These are phyloP conservation scores for Ochromonas danica DNA, from an alignment of 108 stramenopile species.

Conservation along the genomic window DNA sequence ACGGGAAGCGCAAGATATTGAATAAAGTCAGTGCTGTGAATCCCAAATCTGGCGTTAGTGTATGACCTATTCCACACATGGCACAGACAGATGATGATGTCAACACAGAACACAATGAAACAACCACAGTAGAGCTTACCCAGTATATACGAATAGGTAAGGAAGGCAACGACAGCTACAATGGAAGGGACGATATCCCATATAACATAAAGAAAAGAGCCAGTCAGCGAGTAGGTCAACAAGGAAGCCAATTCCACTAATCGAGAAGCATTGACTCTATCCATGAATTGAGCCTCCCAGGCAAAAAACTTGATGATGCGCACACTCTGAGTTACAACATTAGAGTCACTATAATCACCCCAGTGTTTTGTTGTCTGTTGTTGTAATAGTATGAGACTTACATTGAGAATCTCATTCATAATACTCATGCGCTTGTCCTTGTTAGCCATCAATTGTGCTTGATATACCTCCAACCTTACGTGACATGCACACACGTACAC, in stretches of 20 bases:
- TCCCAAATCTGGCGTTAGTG: not conserved
- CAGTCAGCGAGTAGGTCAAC: not conserved
- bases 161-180: conserved; percentile 2
- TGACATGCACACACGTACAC: too few relatives aligned
- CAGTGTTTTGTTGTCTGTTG: too few relatives aligned
- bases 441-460: not conserved
- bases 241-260: not conserved
- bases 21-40: conserved; percentile 8
- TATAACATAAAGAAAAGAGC: not conserved
- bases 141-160: not conserved
- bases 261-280: conserved; percentile 15
- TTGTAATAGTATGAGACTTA: too few relatives aligned
- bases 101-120: too few relatives aligned
- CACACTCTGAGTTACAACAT: too few relatives aligned
- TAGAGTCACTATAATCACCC: too few relatives aligned
- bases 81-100: too few relatives aligned
- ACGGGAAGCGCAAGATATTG: not conserved
- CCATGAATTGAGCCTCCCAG: conserved; percentile 54
- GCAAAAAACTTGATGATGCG: conserved; percentile 59
- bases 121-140: not conserved
- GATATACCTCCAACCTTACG: not conserved
- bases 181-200: conserved; percentile 10
- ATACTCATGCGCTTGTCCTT: conserved; percentile 46
- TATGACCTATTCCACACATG: not conserved
- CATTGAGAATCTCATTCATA: conserved; percentile 45